phyloP scores from a whole-genome alignment of 1,284 basidiomycete genomes.

The Heterobasidion occidentale region DNA sequence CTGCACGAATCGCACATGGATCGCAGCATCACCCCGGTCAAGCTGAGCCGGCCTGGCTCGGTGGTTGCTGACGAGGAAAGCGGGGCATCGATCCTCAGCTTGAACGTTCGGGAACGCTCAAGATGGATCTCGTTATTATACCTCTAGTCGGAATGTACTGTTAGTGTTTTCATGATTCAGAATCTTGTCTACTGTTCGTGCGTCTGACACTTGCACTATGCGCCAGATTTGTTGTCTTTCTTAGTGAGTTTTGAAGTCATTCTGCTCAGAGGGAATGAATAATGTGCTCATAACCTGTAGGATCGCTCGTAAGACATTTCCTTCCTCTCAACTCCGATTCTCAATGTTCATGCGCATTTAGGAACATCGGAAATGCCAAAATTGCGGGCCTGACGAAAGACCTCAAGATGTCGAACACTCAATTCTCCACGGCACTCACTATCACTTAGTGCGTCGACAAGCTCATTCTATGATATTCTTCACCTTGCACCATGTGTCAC shows the following conservation, averaged over 20 bases:
- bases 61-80: neutral
- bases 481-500: neutral
- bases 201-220: neutral
- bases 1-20: neutral
- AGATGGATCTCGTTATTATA: conserved; percentile 39
- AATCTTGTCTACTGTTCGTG: neutral
- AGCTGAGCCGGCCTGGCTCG: neutral
- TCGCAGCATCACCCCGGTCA: neutral
- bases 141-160: conserved; percentile 43
- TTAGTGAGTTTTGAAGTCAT: conserved; percentile 4
- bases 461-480: neutral
- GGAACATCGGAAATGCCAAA: conserved; percentile 52
- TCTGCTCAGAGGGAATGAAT: neutral
- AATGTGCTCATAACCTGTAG: neutral
- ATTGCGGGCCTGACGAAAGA: conserved; percentile 49
- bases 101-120: conserved; percentile 14
- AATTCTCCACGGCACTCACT: conserved; percentile 18
- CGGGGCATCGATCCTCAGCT: neutral
- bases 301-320: neutral
- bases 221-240: conserved; percentile 11
- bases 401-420: conserved; percentile 40
- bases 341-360: conserved; percentile 17
- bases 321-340: conserved; percentile 5
- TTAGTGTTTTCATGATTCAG: conserved; percentile 18
- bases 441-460: conserved; percentile 14